phyloP scores from a whole-genome alignment of 1,139 yeast genomes.

The Blastobotrys ciferrii region DNA sequence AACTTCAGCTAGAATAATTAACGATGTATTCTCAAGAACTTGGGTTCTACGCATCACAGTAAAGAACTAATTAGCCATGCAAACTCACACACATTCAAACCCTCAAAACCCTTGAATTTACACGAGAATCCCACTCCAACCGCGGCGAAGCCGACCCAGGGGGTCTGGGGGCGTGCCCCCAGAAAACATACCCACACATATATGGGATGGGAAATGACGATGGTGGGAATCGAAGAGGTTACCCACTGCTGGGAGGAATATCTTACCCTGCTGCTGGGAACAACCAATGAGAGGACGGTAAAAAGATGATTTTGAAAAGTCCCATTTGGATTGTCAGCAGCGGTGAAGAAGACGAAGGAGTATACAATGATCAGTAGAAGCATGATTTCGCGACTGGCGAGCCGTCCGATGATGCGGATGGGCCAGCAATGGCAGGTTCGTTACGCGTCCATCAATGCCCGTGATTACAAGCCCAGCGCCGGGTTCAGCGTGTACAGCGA shows the following conservation, averaged over 20 bases:
- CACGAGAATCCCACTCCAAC: too few species aligned
- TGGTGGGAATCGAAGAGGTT: neutral
- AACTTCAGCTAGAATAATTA: too few species aligned
- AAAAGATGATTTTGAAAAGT: neutral
- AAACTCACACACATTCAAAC: too few species aligned
- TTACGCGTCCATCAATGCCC: slow-evolving; percentile 18
- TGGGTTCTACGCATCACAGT: too few species aligned
- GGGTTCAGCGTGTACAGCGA: slow-evolving; percentile 31
- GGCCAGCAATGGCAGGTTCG: slow-evolving; percentile 9
- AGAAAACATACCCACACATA: too few species aligned
- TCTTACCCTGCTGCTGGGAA: neutral
- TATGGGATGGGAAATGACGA: too few species aligned
- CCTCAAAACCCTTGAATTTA: too few species aligned
- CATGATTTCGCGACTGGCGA: slow-evolving; percentile 5
- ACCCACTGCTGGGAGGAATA: too few species aligned
- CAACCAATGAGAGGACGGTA: neutral
- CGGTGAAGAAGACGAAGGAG: neutral
- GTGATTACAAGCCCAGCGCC: slow-evolving; percentile 23
- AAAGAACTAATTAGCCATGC: too few species aligned
- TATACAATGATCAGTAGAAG: neutral
- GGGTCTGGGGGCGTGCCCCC: too few species aligned
- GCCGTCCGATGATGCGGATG: slow-evolving; percentile 4
- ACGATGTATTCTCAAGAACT: too few species aligned
- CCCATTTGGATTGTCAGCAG: neutral
- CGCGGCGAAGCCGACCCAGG: too few species aligned